These are phyloP conservation scores for Camelina laxa DNA, from an alignment of 345 rosid species.

Conservation along the genomic window DNA sequence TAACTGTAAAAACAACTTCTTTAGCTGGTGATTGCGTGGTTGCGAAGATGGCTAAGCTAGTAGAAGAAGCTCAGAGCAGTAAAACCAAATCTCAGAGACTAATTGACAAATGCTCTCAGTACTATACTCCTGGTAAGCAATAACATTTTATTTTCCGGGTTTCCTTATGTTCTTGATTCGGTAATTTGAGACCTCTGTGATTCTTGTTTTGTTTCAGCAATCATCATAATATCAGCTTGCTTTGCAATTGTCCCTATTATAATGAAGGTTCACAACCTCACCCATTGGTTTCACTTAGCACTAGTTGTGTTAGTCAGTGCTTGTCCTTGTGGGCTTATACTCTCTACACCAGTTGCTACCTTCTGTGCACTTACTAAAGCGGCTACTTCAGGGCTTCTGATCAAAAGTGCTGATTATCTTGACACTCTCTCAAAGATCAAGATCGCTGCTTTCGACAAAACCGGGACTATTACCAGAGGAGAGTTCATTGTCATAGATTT, in stretches of 20 bases:
- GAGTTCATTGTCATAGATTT: constrained; percentile 78
- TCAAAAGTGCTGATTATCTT: constrained; percentile 85
- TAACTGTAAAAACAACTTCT: constrained; percentile 73
- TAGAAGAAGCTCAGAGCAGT: constrained; percentile 93
- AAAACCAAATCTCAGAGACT: constrained; percentile 77
- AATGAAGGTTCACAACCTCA: constrained; percentile 48
- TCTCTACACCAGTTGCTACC: constrained; percentile 93
- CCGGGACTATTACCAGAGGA: constrained; percentile 89
- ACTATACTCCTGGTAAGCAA: constrained; percentile 78
- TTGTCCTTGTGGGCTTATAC: constrained; percentile 92
- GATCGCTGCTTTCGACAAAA: constrained; percentile 82
- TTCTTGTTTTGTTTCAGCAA: constrained; percentile 53
- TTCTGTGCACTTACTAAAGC: constrained; percentile 93
- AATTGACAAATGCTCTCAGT: constrained; percentile 72
- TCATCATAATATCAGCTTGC: constrained; percentile 59
- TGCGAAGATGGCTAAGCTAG: constrained; percentile 89
- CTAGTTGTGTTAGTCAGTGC: constrained; percentile 87
- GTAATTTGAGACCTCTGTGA: neutral
- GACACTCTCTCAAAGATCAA: constrained; percentile 77
- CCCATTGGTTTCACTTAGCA: constrained; percentile 76
- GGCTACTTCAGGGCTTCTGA: constrained; percentile 77
- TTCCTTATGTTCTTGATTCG: constrained; percentile 1
- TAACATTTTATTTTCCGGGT: neutral
- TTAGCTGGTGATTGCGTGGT: constrained; percentile 86
- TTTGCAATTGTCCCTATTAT: constrained; percentile 64